Percentiles rank a stretch among this genome's conserved stretches.
Evolutionary conservation across 164 flowering plant species (phyloP).

Genomic region (Nymphaea thermarum): DNA sequence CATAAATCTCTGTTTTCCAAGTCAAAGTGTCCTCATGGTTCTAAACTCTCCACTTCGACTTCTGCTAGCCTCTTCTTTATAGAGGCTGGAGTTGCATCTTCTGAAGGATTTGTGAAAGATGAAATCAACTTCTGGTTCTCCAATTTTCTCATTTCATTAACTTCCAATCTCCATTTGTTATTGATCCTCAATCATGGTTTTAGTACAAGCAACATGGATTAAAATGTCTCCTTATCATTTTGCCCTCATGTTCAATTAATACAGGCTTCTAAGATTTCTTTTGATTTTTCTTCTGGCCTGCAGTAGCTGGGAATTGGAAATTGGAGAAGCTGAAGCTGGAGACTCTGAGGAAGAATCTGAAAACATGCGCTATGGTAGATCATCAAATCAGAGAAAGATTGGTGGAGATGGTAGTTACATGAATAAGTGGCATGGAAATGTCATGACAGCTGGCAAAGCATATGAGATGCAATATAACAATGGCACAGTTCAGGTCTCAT

Average conservation of each 20-base stretch:
- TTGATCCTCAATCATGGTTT: neutral
- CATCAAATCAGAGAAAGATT: slow-evolving; percentile 8
- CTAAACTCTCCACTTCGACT: neutral
- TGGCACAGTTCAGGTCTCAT: neutral
- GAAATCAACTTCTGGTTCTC: neutral
- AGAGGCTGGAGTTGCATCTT: neutral
- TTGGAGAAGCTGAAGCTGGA: slow-evolving; percentile 71
- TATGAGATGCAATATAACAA: too few species aligned
- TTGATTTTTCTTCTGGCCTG: neutral
- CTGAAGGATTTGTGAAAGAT: neutral
- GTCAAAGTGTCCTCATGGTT: neutral
- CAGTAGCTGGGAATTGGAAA: slow-evolving; percentile 89
- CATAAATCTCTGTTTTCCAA: neutral
- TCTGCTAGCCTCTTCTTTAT: neutral
- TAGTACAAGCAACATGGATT: neutral
- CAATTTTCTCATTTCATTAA: neutral
- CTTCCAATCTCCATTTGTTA: too few species aligned
- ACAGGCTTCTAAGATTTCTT: neutral
- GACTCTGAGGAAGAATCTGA: slow-evolving; percentile 88
- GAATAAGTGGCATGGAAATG: neutral
- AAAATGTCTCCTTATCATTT: neutral
- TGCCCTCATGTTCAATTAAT: too few species aligned
- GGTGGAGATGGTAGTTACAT: slow-evolving; percentile 8
- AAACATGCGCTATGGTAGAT: slow-evolving; percentile 7
- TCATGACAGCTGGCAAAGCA: neutral